These are phyloP conservation scores for Flaveria robusta DNA, from an alignment of 129 eudicot genomes.

Conservation along the genomic window DNA sequence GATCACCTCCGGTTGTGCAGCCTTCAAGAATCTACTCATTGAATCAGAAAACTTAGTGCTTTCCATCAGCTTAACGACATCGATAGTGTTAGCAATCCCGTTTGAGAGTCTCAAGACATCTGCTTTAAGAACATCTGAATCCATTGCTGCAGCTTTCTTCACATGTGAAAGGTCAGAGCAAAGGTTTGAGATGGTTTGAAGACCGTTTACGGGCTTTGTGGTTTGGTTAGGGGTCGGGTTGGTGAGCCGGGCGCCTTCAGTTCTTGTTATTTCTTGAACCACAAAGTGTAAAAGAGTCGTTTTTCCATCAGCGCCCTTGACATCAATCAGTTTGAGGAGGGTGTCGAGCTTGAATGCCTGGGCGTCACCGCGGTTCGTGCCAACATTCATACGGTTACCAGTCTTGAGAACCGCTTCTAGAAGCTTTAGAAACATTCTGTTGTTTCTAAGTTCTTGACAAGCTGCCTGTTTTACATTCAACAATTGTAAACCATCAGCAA, in stretches of 20 bases:
- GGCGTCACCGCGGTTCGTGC: conserved; percentile 93
- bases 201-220: conserved; percentile 51
- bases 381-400: conserved; percentile 97
- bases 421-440: conserved; percentile 90
- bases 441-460: conserved; percentile 83
- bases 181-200: conserved; percentile 70
- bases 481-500: not conserved
- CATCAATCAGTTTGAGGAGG: conserved; percentile 83
- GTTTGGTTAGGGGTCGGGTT: conserved; percentile 35
- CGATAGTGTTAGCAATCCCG: conserved; percentile 57
- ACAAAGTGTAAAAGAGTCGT: conserved; percentile 94
- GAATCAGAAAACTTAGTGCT: conserved; percentile 55
- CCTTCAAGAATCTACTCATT: conserved; percentile 63
- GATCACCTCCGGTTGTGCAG: conserved; percentile 73
- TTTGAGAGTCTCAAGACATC: conserved; percentile 69
- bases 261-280: conserved; percentile 79
- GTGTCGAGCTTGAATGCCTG: conserved; percentile 97
- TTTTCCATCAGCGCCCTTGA: conserved; percentile 92
- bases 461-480: conserved; percentile 65
- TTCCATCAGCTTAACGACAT: conserved; percentile 54
- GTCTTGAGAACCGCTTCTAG: conserved; percentile 98
- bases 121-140: conserved; percentile 76
- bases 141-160: conserved; percentile 91
- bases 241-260: conserved; percentile 72
- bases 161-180: conserved; percentile 80